Evolutionary conservation across 495 filamentous ascomycete species (phyloP).

Genomic region (Penicillium canariense): DNA sequence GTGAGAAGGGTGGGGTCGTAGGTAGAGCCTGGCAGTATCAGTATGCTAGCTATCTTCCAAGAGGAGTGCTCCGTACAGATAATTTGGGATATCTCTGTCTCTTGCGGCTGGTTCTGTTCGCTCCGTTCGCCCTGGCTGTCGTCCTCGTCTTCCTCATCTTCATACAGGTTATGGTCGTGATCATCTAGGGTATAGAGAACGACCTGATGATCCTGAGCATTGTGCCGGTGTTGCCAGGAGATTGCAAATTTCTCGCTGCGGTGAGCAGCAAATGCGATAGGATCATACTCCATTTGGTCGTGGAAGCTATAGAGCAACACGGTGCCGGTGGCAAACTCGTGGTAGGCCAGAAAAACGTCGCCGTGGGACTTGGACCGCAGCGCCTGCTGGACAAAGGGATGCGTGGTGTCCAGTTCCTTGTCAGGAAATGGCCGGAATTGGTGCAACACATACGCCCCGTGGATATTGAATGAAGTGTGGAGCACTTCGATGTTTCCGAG

Average conservation of each 20-base stretch:
- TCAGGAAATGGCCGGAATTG: constrained; percentile 31
- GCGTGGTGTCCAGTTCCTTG: constrained; percentile 21
- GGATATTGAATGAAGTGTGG: constrained; percentile 28
- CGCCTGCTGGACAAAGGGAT: constrained; percentile 41
- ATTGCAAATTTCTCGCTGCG: constrained; percentile 34
- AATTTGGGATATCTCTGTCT: neutral
- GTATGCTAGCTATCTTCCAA: neutral
- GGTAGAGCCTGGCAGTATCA: constrained; percentile 6
- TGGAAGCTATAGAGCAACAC: constrained; percentile 33
- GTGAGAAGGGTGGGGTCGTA: constrained; percentile 4
- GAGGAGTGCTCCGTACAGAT: constrained; percentile 11
- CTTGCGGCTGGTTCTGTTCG: neutral
- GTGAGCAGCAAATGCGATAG: constrained; percentile 31
- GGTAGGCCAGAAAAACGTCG: constrained; percentile 28
- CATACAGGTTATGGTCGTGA: neutral
- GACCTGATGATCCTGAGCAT: constrained; percentile 26
- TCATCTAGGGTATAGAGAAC: constrained; percentile 27
- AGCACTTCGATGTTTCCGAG: constrained; percentile 32
- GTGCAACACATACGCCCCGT: constrained; percentile 32
- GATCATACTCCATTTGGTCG: constrained; percentile 30
- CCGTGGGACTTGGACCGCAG: constrained; percentile 21
- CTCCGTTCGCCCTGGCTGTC: neutral
- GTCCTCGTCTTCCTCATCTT: neutral
- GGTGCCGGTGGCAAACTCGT: constrained; percentile 14
- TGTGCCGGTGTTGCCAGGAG: constrained; percentile 38